Percentiles rank a stretch among this genome's conserved stretches.
These are phyloP conservation scores for Coffea eugenioides DNA, from an alignment of 257 asterid species.

Conservation along the genomic window DNA sequence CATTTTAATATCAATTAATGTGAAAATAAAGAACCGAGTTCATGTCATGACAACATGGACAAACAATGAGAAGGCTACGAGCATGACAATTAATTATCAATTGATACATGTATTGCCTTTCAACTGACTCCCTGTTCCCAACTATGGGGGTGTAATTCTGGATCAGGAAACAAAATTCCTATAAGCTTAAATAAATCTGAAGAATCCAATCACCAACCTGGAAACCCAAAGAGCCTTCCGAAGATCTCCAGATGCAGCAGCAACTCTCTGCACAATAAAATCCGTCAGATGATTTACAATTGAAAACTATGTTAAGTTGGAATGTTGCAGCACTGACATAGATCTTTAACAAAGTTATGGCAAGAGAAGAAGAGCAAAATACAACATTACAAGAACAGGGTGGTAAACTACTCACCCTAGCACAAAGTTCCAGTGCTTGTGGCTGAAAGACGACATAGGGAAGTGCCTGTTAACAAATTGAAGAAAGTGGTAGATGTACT, in stretches of 20 bases:
- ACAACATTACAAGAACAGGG: background rate
- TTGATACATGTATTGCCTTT: background rate
- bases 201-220: constrained; percentile 52
- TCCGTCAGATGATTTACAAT: constrained; percentile 5
- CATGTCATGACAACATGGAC: background rate
- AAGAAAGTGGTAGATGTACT: background rate
- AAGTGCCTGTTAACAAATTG: constrained; percentile 56
- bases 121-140: background rate
- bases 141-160: background rate
- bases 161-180: background rate
- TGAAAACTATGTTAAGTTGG: background rate
- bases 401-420: constrained; percentile 55
- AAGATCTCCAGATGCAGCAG: constrained; percentile 97
- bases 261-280: constrained; percentile 59
- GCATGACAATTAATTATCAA: background rate
- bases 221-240: constrained; percentile 91
- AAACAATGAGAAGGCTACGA: background rate
- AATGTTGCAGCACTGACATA: constrained; percentile 1
- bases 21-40: background rate
- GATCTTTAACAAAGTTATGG: background rate
- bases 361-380: background rate
- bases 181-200: background rate
- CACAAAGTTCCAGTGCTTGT: constrained; percentile 93
- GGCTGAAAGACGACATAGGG: constrained; percentile 78
- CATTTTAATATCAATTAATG: background rate